Percentiles rank a stretch among this genome's conserved stretches.
phyloP scores from a whole-genome alignment of 148 eudicot genomes.

The Vaccinium corymbosum region DNA sequence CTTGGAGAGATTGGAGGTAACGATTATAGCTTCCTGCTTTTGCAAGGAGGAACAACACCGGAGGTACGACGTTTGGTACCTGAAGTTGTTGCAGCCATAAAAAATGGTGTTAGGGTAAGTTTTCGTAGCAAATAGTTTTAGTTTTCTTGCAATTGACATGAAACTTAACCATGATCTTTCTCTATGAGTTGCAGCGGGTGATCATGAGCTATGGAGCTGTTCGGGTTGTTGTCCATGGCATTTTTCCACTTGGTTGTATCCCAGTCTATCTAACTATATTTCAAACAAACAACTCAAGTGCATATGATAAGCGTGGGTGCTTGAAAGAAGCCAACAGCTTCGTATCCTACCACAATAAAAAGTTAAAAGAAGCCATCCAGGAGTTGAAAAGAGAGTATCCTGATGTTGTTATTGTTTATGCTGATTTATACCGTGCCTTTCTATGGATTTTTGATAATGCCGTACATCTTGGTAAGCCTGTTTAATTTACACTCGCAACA shows the following conservation, averaged over 20 bases:
- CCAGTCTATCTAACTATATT: slow-evolving; percentile 23
- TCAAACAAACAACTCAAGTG: not conserved
- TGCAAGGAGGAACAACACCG: not conserved
- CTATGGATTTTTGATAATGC: not conserved
- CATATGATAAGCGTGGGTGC: slow-evolving; percentile 10
- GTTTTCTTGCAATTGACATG: not conserved
- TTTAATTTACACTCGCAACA: not conserved
- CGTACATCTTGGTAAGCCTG: not conserved
- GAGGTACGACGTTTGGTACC: not conserved
- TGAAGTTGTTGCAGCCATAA: not conserved
- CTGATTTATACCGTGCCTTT: slow-evolving; percentile 17
- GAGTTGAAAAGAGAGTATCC: slow-evolving; percentile 9
- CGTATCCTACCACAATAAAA: not conserved
- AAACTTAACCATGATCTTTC: not conserved
- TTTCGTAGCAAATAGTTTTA: not conserved
- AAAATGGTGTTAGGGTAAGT: not conserved
- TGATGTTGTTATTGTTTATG: slow-evolving; percentile 5
- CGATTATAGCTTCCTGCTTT: not conserved
- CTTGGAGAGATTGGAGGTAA: not conserved
- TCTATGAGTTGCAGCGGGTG: slow-evolving; percentile 19
- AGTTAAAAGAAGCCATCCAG: slow-evolving; percentile 13
- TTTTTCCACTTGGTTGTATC: slow-evolving; percentile 25
- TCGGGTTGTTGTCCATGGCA: slow-evolving; percentile 26
- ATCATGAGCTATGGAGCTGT: slow-evolving; percentile 20
- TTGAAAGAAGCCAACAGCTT: slow-evolving; percentile 1